phyloP scores from a whole-genome alignment of 129 eudicot species.

The Lactuca saligna region DNA sequence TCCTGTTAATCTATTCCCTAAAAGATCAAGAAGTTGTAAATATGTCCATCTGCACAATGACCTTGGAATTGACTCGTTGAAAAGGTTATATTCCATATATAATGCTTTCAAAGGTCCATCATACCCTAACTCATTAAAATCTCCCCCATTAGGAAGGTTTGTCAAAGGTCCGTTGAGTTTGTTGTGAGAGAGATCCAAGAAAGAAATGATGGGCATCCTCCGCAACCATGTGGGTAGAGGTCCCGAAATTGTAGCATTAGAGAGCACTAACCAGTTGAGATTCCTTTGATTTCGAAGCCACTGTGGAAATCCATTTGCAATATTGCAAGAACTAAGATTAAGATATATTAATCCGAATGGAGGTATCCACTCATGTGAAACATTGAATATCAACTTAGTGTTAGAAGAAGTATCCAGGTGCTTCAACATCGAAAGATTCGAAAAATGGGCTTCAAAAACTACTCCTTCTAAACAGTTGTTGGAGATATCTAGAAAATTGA shows the following conservation, averaged over 20 bases:
- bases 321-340: slow-evolving; percentile 9
- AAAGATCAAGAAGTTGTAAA: slow-evolving; percentile 19
- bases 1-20: slow-evolving; percentile 26
- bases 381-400: too few relatives aligned
- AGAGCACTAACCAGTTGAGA: not conserved
- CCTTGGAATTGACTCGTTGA: slow-evolving; percentile 10
- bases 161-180: not conserved
- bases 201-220: too few relatives aligned
- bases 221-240: too few relatives aligned
- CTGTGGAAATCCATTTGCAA: slow-evolving; percentile 15
- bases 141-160: not conserved
- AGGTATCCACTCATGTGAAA: too few relatives aligned
- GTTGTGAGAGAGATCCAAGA: too few relatives aligned
- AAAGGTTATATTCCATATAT: slow-evolving; percentile 16
- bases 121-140: not conserved
- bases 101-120: not conserved
- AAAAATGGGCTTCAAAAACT: too few relatives aligned
- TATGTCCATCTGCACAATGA: slow-evolving; percentile 6
- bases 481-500: too few relatives aligned
- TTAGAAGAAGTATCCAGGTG: too few relatives aligned
- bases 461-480: too few relatives aligned
- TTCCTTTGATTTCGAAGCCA: slow-evolving; percentile 28
- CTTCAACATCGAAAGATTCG: too few relatives aligned
- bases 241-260: slow-evolving; percentile 21
- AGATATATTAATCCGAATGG: too few relatives aligned